Percentiles rank a stretch among this genome's conserved stretches.
Conservation (phyloP, 257 asterid species). For the Penstemon eatonii region DNA sequence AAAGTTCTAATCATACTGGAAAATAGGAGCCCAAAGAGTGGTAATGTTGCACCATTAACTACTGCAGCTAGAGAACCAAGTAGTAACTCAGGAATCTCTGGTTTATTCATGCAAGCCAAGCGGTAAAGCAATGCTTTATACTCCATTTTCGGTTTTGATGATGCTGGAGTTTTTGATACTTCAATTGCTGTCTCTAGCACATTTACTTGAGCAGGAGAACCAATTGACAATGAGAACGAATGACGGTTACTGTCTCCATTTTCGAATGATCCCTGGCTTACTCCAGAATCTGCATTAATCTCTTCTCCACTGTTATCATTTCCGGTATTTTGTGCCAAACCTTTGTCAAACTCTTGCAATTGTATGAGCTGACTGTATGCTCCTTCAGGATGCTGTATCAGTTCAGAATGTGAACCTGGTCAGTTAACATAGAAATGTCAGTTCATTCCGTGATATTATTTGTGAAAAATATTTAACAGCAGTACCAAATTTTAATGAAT, state of each 20-base stretch:
- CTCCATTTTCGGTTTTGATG: conserved; percentile 17
- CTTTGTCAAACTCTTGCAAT: conserved; percentile 37
- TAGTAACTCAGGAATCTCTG: conserved; percentile 41
- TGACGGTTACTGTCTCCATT: conserved; percentile 29
- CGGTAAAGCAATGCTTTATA: conserved; percentile 38
- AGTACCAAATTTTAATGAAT: not conserved
- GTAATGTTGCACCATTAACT: conserved; percentile 48
- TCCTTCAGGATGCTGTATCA: conserved; percentile 43
- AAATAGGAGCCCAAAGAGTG: conserved; percentile 48
- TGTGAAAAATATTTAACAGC: not conserved
- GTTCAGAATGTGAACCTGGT: conserved; percentile 52
- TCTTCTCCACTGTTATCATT: conserved; percentile 25
- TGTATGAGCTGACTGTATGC: conserved; percentile 48
- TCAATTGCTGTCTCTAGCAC: not conserved
- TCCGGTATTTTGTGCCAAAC: conserved; percentile 7
- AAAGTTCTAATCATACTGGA: conserved; percentile 42
- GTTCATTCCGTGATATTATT: not conserved
- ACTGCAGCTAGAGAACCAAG: conserved; percentile 60
- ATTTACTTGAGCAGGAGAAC: not conserved
- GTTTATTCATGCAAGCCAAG: conserved; percentile 47
- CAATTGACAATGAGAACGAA: conserved; percentile 24
- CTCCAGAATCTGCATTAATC: conserved; percentile 22
- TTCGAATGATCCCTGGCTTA: conserved; percentile 32
- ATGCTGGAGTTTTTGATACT: conserved; percentile 9
- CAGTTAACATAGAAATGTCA: not conserved